phyloP scores from a whole-genome alignment of 2,329 filamentous ascomycete genomes.

The Coniochaeta sp. region DNA sequence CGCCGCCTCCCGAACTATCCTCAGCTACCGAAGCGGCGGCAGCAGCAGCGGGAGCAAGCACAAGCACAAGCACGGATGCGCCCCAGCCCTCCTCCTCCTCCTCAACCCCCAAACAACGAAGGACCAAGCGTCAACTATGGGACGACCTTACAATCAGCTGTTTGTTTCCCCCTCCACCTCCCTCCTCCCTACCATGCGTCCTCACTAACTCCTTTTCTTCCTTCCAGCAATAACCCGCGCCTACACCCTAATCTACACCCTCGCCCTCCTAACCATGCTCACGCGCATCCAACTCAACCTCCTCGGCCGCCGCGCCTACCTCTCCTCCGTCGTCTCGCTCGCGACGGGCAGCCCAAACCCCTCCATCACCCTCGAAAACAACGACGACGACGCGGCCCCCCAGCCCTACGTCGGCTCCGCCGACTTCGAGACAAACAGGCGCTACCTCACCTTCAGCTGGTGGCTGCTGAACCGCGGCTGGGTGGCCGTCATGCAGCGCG shows the following conservation, averaged over 20 bases:
- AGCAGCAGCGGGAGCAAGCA: conserved; percentile 13
- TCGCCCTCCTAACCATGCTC: conserved; percentile 82
- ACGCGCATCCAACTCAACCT: conserved; percentile 96
- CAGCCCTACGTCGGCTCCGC: conserved; percentile 82
- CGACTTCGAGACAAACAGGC: conserved; percentile 93
- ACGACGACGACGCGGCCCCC: conserved; percentile 83
- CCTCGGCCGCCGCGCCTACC: conserved; percentile 87
- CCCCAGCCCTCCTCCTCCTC: conserved; percentile 31
- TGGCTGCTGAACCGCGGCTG: conserved; percentile 92
- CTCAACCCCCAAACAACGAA: conserved; percentile 47
- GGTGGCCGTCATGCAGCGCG: conserved; percentile 71
- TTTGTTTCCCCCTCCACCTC: too few species aligned
- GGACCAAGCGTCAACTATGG: conserved; percentile 91
- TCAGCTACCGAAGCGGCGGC: conserved; percentile 44
- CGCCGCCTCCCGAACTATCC: conserved; percentile 11
- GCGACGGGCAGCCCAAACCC: conserved; percentile 68
- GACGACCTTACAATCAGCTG: conserved; percentile 95
- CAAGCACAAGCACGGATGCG: conserved; percentile 10
- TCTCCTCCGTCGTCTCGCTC: conserved; percentile 89
- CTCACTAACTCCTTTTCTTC: conserved; percentile 7
- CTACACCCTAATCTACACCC: conserved; percentile 86
- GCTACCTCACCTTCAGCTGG: conserved; percentile 96
- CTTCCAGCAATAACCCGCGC: conserved; percentile 76
- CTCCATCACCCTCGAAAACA: conserved; percentile 84
- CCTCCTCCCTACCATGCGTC: too few species aligned